These are phyloP conservation scores for Xylaria curta DNA, from an alignment of 495 filamentous ascomycete species.

Conservation along the genomic window DNA sequence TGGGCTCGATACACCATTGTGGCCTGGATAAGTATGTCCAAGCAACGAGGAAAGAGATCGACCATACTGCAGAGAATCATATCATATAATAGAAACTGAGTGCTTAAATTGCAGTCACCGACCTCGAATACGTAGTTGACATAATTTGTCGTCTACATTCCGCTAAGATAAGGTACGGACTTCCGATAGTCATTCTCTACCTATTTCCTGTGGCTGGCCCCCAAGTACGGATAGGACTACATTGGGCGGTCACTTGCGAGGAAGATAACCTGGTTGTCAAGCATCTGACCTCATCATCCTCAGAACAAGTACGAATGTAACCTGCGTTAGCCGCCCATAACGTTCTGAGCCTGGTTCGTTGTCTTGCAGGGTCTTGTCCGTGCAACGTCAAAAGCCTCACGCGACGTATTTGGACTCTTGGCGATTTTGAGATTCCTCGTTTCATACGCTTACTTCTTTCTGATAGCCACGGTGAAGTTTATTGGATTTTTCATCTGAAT, in stretches of 20 bases:
- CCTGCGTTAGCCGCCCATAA: neutral
- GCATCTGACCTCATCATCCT: conserved; percentile 15
- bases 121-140: neutral
- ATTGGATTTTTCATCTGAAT: neutral
- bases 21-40: neutral
- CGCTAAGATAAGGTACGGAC: neutral
- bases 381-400: conserved; percentile 24
- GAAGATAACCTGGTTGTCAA: neutral
- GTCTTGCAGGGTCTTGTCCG: conserved; percentile 1
- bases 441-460: conserved; percentile 12
- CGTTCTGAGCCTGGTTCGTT: conserved; percentile 1
- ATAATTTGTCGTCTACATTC: no score
- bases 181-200: neutral
- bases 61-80: conserved; percentile 3
- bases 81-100: neutral
- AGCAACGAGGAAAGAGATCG: conserved; percentile 16
- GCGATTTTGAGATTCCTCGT: conserved; percentile 3
- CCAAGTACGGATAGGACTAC: conserved; percentile 13
- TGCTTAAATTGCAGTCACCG: neutral
- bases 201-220: conserved; percentile 7
- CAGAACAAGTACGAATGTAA: neutral
- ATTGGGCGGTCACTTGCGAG: neutral
- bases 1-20: neutral
- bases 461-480: neutral
- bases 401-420: conserved; percentile 23